Conservation (phyloP, 2,329 filamentous ascomycete genomes). For the Exophiala dermatitidis region DNA sequence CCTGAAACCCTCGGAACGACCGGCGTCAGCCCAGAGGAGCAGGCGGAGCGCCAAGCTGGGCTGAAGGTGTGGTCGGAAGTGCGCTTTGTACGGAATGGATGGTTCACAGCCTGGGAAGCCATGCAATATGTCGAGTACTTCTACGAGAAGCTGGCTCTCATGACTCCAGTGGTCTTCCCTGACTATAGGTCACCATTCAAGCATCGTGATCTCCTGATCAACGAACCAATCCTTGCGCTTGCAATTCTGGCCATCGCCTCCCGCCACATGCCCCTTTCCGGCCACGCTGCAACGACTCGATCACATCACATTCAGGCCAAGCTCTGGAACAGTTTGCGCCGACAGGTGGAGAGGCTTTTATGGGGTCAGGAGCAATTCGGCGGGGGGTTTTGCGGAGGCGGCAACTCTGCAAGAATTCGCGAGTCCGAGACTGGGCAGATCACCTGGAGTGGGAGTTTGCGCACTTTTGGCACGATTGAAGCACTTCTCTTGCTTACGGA, state of each 20-base stretch:
- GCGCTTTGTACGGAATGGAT: constrained; percentile 90
- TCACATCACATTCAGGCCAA: constrained; percentile 91
- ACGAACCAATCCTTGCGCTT: constrained; percentile 88
- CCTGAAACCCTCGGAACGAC: constrained; percentile 28
- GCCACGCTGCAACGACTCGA: constrained; percentile 72
- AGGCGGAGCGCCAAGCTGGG: constrained; percentile 51
- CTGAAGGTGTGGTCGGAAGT: constrained; percentile 84
- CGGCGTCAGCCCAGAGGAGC: constrained; percentile 21
- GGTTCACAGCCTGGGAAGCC: constrained; percentile 90
- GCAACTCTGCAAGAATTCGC: constrained; percentile 52
- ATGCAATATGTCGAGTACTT: constrained; percentile 95
- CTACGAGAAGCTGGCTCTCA: constrained; percentile 80
- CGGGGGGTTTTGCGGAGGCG: constrained; percentile 72
- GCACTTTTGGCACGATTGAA: constrained; percentile 89
- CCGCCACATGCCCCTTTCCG: constrained; percentile 71
- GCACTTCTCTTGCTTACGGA: constrained; percentile 90
- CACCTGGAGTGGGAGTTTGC: constrained; percentile 63
- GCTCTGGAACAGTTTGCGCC: constrained; percentile 86
- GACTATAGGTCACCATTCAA: constrained; percentile 78
- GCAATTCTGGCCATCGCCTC: constrained; percentile 88
- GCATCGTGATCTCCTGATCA: constrained; percentile 71
- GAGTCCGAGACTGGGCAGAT: constrained; percentile 55
- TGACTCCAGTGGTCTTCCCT: constrained; percentile 88
- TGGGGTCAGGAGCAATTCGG: constrained; percentile 97
- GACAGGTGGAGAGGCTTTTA: constrained; percentile 90